These are phyloP conservation scores for Elaphomyces granulatus DNA, from an alignment of 495 filamentous ascomycete genomes.

Conservation along the genomic window DNA sequence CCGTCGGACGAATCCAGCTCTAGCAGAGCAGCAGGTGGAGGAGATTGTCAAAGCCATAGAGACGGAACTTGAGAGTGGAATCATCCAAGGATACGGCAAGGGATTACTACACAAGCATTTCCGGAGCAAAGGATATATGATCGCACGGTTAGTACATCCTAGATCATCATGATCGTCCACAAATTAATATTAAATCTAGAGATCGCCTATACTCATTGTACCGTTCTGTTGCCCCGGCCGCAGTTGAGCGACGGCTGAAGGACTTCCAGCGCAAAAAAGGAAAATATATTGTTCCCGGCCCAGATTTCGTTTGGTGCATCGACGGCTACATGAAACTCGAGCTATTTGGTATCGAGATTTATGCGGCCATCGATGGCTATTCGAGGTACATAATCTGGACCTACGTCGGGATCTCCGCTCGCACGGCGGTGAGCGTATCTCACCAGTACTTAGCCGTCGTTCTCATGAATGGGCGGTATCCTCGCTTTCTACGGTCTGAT, in stretches of 20 bases:
- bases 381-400: constrained; percentile 14
- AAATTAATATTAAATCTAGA: too few species aligned
- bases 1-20: too few species aligned
- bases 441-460: constrained; percentile 7
- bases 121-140: constrained; percentile 6
- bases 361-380: constrained; percentile 12
- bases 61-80: too few species aligned
- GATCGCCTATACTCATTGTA: too few species aligned
- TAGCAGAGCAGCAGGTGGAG: too few species aligned
- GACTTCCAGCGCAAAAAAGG: constrained; percentile 7
- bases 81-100: constrained; percentile 10
- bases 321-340: constrained; percentile 11
- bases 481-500: not conserved
- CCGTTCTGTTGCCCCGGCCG: too few species aligned
- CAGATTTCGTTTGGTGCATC: constrained; percentile 14
- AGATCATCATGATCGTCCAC: not conserved
- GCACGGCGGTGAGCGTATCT: constrained; percentile 10
- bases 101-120: constrained; percentile 8
- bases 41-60: too few species aligned
- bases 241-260: constrained; percentile 2
- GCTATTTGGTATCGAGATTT: constrained; percentile 12
- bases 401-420: constrained; percentile 8
- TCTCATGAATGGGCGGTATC: not conserved
- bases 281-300: constrained; percentile 10
- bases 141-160: not conserved